Base-by-base conservation (phyloP, 2,329 filamentous ascomycete species). In the Penicillium sp. region DNA sequence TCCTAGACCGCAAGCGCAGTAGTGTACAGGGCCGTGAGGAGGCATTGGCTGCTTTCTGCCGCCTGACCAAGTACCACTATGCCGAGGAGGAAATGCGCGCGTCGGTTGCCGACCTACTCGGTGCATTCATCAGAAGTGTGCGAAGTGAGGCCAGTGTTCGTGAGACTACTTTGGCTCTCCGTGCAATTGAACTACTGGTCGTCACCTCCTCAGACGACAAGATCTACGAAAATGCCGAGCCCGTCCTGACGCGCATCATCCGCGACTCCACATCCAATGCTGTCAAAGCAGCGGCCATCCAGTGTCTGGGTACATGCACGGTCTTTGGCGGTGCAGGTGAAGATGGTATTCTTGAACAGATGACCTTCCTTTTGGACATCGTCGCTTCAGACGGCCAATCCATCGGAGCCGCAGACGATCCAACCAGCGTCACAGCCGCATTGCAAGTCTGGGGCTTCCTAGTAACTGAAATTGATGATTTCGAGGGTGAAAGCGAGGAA, bases 401-500 rank as follows among this genome's bases (percentile, higher is more conserved):
- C 2, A 79, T 93, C 39, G 83, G 85, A 6, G 88, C 90, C 0
- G 78, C 81, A 33, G 90, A 95, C 64, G 86, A 86, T 58, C 83
- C 80, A 0, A 77, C 79, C 2, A 82, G 90, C 2, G 90, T 95
- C 1, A 79, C 84, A 3, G 88, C 89, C 0, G 89, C 90, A 0
- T 76, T 95, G 1, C 82, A 87, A 58, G 84, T 86, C 53, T 95
- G 90, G 89, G 87, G 86, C 1, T 87, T 93, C 58, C 81, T 95
- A 5, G 88, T 88, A 5, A 91, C 88, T 4, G 83, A 88, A 54
- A 76, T 93, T 6, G 86, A 91, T 3, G 88, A 93, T 63, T 78
- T 91, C 41, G 84, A 89, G 60, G 81, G 82, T 15, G 80, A 85
- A 54, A 89, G 87, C 29, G 85, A 90, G 58, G 75, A 83, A 26